Conservation (phyloP, 257 asterid genomes). For the Handroanthus guayacan region DNA sequence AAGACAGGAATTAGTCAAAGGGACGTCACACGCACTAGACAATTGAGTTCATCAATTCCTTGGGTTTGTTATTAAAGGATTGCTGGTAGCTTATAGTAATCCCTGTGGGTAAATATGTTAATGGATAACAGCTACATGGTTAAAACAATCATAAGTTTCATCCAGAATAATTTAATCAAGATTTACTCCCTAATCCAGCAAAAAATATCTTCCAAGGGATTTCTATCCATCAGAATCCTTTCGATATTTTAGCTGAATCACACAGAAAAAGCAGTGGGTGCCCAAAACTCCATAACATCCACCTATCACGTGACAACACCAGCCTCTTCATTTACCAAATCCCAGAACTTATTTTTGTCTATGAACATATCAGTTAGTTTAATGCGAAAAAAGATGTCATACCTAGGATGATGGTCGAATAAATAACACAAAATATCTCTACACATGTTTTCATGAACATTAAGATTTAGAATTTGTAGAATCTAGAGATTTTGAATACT, state of each 20-base stretch:
- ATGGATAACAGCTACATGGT: neutral
- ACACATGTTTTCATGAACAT: neutral
- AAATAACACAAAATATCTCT: neutral
- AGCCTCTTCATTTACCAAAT: neutral
- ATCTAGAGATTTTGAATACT: neutral
- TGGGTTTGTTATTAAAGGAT: constrained; percentile 5
- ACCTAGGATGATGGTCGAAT: neutral
- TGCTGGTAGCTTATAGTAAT: neutral
- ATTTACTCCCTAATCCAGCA: neutral
- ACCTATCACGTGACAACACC: too few species aligned
- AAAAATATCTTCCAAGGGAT: neutral
- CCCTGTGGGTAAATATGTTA: constrained; percentile 7
- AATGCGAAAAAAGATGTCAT: neutral
- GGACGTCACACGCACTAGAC: neutral
- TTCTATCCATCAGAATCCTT: neutral
- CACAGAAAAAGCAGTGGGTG: too few species aligned
- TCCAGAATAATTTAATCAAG: constrained; percentile 15
- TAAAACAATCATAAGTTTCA: neutral
- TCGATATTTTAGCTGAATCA: too few species aligned
- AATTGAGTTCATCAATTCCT: constrained; percentile 9
- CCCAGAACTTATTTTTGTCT: neutral
- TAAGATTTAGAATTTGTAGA: neutral
- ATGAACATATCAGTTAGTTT: neutral
- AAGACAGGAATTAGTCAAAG: neutral
- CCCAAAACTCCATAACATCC: too few species aligned